These are phyloP conservation scores for Fraxinus americana DNA, from an alignment of 257 asterid species.

Conservation along the genomic window DNA sequence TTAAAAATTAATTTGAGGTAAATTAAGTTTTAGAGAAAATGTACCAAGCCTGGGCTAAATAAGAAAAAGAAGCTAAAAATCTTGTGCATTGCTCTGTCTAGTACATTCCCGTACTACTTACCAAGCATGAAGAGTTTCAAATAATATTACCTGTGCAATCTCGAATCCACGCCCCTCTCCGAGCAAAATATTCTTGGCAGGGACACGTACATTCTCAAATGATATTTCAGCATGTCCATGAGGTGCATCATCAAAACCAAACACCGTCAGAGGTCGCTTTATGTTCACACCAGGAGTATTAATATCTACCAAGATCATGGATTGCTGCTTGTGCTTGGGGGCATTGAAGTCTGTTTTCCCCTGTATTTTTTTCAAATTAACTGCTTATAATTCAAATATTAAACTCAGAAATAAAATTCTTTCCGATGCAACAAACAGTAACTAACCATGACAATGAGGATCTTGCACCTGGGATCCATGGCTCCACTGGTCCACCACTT, in stretches of 20 bases:
- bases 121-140: not conserved
- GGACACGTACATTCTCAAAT: slow-evolving; percentile 72
- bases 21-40: too few relatives aligned
- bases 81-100: not conserved
- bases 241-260: slow-evolving; percentile 97
- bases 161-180: slow-evolving; percentile 99
- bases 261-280: slow-evolving; percentile 80
- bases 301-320: slow-evolving; percentile 90
- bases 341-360: slow-evolving; percentile 90
- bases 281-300: slow-evolving; percentile 71
- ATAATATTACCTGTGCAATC: slow-evolving; percentile 77
- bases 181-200: slow-evolving; percentile 68
- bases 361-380: slow-evolving; percentile 47
- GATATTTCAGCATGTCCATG: slow-evolving; percentile 95
- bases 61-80: not conserved
- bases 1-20: too few relatives aligned
- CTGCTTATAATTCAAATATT: slow-evolving; percentile 1
- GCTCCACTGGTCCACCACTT: slow-evolving; percentile 99
- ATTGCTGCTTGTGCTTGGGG: slow-evolving; percentile 83
- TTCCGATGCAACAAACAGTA: slow-evolving; percentile 3
- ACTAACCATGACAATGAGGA: slow-evolving; percentile 92
- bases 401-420: slow-evolving; percentile 4
- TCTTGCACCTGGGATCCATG: slow-evolving; percentile 96
- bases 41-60: not conserved
- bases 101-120: not conserved